phyloP scores from a whole-genome alignment of 495 filamentous ascomycete genomes.

The Patellaria atrata region DNA sequence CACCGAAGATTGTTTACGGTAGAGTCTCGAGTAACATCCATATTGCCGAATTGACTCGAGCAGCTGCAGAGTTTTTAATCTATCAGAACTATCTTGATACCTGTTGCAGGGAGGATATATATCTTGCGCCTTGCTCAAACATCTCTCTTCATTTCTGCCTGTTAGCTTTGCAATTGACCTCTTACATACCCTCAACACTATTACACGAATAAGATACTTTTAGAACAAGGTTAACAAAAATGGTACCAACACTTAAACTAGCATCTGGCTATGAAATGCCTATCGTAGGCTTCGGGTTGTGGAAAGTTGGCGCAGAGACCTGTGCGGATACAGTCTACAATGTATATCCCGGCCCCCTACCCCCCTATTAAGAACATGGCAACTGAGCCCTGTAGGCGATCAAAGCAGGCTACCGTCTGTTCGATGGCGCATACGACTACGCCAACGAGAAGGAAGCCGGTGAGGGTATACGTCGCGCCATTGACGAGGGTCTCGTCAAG shows the following conservation, averaged over 20 bases:
- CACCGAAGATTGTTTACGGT: too few species aligned
- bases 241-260: constrained; percentile 14
- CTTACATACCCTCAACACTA: too few species aligned
- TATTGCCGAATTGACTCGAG: too few species aligned
- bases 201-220: too few species aligned
- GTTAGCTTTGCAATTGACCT: too few species aligned
- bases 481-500: constrained; percentile 37
- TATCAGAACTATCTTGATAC: too few species aligned
- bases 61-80: too few species aligned
- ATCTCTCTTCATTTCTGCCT: too few species aligned
- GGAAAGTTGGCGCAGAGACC: constrained; percentile 14
- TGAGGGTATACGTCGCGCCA: constrained; percentile 28
- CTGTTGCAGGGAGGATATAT: too few species aligned
- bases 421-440: constrained; percentile 42
- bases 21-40: too few species aligned
- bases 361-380: not conserved
- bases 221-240: too few species aligned
- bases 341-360: not conserved
- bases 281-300: constrained; percentile 20
- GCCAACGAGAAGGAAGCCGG: constrained; percentile 39
- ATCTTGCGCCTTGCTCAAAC: too few species aligned
- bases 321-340: constrained; percentile 18
- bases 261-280: constrained; percentile 17
- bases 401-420: constrained; percentile 44
- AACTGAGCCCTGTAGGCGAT: constrained; percentile 17